Evolutionary conservation across 495 filamentous ascomycete genomes (phyloP), one percentile per base, ranked within the genome.

Genomic region (Xylona heveae): DNA sequence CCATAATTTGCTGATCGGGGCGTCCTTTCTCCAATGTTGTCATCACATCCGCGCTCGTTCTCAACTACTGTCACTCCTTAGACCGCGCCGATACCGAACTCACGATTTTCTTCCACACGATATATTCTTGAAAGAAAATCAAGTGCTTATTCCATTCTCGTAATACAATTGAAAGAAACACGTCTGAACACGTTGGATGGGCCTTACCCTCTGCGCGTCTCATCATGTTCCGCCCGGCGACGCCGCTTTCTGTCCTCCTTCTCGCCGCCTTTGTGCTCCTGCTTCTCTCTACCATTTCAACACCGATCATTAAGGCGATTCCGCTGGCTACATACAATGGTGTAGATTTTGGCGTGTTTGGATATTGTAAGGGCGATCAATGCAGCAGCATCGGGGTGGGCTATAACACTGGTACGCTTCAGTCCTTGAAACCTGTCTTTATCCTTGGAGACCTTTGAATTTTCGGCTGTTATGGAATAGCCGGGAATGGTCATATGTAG

Each of bases 261-360:
- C 66, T 91, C 34, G 58, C 68, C 44, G 82, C 85, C 37, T 95
- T 97, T 56, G 72, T 57, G 30, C 61, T 94, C 19, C 60, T 97
- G 14, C 55, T 94, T 3, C 59, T 97, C 14, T 78, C 82, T n/a
- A 78, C 81, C 23, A 52, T 97, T 14, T 91, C 83, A n/a, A 84
- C 83, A 0, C 88, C 88, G 7, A 79, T 97, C 40, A 71, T 97
- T 47, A 74, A 74, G 42, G 62, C 57, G 7, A 84, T 97, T 20
- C 80, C 81, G 1, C 59, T 97, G 6, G 83, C 75, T 12, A 73
- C 66, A 8, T 88, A 68, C 45, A 46, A 71, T 13, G 71, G 73
- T 37, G 65, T 79, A 40, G 70, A 75, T 33, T 91, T 93, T 54
- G 88, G 88, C 5, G 88, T 95, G 8, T 88, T 94, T 57, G 88